Conservation (phyloP, 768 basidiomycete species). For the Leccinellum rugosiceps region DNA sequence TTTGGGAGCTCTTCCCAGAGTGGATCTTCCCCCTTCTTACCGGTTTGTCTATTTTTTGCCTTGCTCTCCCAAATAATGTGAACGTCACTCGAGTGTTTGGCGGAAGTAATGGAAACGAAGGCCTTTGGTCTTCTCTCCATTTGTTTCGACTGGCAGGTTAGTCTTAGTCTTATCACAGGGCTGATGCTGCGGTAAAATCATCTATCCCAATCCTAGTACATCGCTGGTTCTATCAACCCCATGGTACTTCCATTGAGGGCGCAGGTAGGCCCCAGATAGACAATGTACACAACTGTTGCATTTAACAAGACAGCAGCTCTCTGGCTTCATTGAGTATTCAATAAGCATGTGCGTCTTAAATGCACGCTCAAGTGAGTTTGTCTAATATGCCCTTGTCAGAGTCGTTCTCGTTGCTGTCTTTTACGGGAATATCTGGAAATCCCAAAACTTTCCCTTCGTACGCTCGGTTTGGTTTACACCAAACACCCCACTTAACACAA, state of each 20-base stretch:
- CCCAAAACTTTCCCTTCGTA: constrained; percentile 58
- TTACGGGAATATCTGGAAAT: constrained; percentile 53
- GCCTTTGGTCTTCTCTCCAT: constrained; percentile 57
- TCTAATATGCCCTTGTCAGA: constrained; percentile 13
- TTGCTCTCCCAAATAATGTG: constrained; percentile 48
- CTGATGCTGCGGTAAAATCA: not conserved
- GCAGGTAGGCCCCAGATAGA: constrained; percentile 28
- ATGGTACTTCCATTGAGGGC: constrained; percentile 53
- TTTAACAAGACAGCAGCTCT: constrained; percentile 29
- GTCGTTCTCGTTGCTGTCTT: constrained; percentile 37
- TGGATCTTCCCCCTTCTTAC: constrained; percentile 57
- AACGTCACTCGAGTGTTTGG: constrained; percentile 57
- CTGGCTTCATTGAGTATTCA: constrained; percentile 45
- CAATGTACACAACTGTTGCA: not conserved
- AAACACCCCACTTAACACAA: not conserved
- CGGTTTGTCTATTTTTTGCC: constrained; percentile 59
- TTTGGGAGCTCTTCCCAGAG: constrained; percentile 26
- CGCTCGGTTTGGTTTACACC: constrained; percentile 18
- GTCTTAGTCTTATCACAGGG: constrained; percentile 29
- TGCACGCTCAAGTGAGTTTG: no score
- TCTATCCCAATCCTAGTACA: not conserved
- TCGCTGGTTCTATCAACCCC: constrained; percentile 36
- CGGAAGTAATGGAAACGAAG: constrained; percentile 60
- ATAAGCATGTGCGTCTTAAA: constrained; percentile 45
- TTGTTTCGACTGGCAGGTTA: constrained; percentile 57